Base-by-base conservation (phyloP, 1,139 yeast species). In the Schwanniomyces etchellsii region DNA sequence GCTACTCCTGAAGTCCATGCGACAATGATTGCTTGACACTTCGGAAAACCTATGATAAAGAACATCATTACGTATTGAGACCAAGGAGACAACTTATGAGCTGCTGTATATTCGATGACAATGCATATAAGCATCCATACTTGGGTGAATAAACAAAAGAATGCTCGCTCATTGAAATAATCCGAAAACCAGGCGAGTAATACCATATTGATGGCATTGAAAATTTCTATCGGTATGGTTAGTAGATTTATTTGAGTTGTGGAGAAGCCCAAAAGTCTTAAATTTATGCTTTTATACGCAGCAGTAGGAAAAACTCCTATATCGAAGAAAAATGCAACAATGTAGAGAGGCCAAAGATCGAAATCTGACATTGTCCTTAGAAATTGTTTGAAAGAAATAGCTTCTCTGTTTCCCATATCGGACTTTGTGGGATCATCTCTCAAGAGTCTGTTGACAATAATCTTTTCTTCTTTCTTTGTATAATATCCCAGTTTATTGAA, bases 1-100 rank as follows among this genome's bases (percentile, higher is more conserved):
- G 81, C 60, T 39, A 75, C 76, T 14, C 67, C 48, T 1, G 79
- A 70, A 32, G 70, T 63, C 74, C 78, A 70, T 12, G 73, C 57
- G 27, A 73, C 74, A 9, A 11, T 11, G 7, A 23, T 11, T 9
- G 26, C 11, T 10, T 23, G 26, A 9, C 7, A 7, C 7, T 23
- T 10, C 9, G 26, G 26, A 23, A 11, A 10, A 9, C 11, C 26
- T 11, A 9, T 7, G 11, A 26, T 15, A 9, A 26, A 26, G 28
- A 15, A 13, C 20, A 12, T 12, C 6, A 26, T 6, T 9, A 15
- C 23, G 10, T 15, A 26, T 13, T 12, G 22, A 13, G 11, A 7
- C 28, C 28, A 26, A 7, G 28, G 28, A 11, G 22, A 9, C 9
- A 26, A 9, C 9, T 15, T 15, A 7, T 9, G n/a, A 6, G 10